Conservation (phyloP, 140 eudicot genomes). For the Senecio squalidus region DNA sequence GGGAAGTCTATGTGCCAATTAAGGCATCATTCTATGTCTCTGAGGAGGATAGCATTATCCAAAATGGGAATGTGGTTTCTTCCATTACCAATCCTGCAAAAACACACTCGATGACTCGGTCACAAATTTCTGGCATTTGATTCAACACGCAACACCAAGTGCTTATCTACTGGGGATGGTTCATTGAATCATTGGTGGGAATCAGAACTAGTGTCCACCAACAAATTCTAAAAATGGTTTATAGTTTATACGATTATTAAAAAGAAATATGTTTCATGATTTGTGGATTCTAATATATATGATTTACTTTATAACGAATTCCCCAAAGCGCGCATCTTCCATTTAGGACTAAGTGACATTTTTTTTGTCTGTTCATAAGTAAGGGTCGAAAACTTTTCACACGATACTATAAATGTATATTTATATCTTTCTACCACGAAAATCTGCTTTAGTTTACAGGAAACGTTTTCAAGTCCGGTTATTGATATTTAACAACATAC, state of each 20-base stretch:
- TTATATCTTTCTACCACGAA: too few species aligned
- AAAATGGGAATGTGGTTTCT: slow-evolving; percentile 12
- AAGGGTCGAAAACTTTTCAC: too few species aligned
- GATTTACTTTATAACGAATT: too few species aligned
- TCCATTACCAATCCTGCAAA: slow-evolving; percentile 5
- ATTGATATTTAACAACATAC: background rate
- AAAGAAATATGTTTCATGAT: background rate
- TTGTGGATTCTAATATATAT: too few species aligned
- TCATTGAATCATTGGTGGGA: slow-evolving; percentile 26
- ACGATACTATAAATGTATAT: too few species aligned
- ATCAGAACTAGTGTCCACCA: slow-evolving; percentile 12
- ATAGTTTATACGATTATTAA: background rate
- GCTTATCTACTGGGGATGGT: slow-evolving; percentile 13
- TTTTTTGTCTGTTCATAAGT: too few species aligned
- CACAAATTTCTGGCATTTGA: slow-evolving; percentile 7
- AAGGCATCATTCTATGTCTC: background rate
- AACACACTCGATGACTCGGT: slow-evolving; percentile 9
- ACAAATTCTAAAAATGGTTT: background rate
- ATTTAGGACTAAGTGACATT: too few species aligned
- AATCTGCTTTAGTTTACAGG: too few species aligned
- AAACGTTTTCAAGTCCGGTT: background rate
- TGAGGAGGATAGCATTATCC: slow-evolving; percentile 18
- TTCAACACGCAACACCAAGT: slow-evolving; percentile 19
- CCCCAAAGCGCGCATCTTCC: too few species aligned
- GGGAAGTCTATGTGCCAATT: background rate